phyloP scores from a whole-genome alignment of 1,284 basidiomycete genomes.

The Meira nashicola region DNA sequence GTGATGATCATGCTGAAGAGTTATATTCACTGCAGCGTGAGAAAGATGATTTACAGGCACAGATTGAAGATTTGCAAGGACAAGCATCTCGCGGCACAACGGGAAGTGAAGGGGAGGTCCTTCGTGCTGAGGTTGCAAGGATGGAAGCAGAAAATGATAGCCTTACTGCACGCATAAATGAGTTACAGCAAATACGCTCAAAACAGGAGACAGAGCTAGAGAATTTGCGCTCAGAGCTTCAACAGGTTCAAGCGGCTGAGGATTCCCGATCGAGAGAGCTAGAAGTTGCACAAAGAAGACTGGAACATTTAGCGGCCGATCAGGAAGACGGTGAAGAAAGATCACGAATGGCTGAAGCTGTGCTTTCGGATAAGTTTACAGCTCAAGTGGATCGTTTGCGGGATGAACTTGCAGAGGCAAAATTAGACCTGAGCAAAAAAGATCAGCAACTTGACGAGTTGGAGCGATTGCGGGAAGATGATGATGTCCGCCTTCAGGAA shows the following conservation, averaged over 20 bases:
- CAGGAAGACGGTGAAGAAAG: slow-evolving; percentile 12
- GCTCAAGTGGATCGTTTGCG: slow-evolving; percentile 20
- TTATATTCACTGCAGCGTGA: slow-evolving; percentile 32
- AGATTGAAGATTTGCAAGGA: slow-evolving; percentile 21
- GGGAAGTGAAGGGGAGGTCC: not conserved
- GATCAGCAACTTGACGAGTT: slow-evolving; percentile 42
- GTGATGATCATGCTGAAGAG: slow-evolving; percentile 35
- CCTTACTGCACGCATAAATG: slow-evolving; percentile 26
- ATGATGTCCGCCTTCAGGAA: slow-evolving; percentile 23
- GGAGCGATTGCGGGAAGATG: slow-evolving; percentile 30
- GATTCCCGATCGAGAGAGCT: slow-evolving; percentile 30
- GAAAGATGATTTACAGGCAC: slow-evolving; percentile 26
- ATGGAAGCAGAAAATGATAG: slow-evolving; percentile 32
- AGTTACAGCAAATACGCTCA: slow-evolving; percentile 10
- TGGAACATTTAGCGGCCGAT: slow-evolving; percentile 32
- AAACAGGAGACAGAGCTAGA: slow-evolving; percentile 31
- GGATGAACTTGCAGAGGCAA: slow-evolving; percentile 45
- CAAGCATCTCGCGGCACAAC: slow-evolving; percentile 8
- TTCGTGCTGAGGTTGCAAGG: slow-evolving; percentile 25
- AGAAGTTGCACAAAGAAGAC: slow-evolving; percentile 29
- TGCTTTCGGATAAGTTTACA: slow-evolving; percentile 8
- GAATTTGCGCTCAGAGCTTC: slow-evolving; percentile 31
- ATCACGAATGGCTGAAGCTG: slow-evolving; percentile 16
- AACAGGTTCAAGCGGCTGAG: slow-evolving; percentile 28
- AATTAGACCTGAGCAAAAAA: slow-evolving; percentile 40